A percentile compares a stretch with the other conserved stretches of the same genome.
phyloP scores from a whole-genome alignment of 305 asterid genomes.

The Solanum hybrid region DNA sequence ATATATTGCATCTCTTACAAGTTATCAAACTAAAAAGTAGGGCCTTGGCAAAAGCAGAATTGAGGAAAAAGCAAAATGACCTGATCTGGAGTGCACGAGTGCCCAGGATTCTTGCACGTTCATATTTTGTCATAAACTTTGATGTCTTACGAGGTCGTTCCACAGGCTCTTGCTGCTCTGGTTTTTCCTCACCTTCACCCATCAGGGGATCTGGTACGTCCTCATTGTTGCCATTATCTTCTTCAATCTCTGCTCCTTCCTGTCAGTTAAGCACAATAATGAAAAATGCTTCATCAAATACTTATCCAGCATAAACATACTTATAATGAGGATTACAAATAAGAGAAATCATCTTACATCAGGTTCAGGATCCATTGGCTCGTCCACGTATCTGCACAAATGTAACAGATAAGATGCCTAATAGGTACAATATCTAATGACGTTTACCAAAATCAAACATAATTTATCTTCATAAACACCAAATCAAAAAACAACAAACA shows the following conservation, averaged over 20 bases:
- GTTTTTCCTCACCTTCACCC: constrained; percentile 28
- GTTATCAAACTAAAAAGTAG: not conserved
- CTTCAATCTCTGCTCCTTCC: constrained; percentile 69
- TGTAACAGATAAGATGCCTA: not conserved
- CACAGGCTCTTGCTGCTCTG: constrained; percentile 32
- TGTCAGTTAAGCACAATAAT: constrained; percentile 10
- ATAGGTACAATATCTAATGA: not conserved
- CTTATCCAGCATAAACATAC: not conserved
- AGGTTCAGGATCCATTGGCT: constrained; percentile 64
- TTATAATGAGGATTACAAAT: not conserved
- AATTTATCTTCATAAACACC: not conserved
- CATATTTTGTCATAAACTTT: constrained; percentile 76
- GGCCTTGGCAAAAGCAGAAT: not conserved
- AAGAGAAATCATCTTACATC: constrained; percentile 34
- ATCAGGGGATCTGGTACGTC: constrained; percentile 23
- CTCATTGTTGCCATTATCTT: constrained; percentile 24
- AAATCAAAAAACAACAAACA: not conserved
- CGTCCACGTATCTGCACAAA: constrained; percentile 55
- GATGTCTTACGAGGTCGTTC: constrained; percentile 71
- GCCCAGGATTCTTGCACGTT: constrained; percentile 73
- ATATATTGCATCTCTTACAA: not conserved
- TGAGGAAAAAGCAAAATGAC: constrained; percentile 12
- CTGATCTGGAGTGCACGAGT: constrained; percentile 80
- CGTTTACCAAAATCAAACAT: not conserved
- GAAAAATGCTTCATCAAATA: not conserved